Conservation (phyloP, 2,329 filamentous ascomycete genomes). For the Karstenula rhodostoma region DNA sequence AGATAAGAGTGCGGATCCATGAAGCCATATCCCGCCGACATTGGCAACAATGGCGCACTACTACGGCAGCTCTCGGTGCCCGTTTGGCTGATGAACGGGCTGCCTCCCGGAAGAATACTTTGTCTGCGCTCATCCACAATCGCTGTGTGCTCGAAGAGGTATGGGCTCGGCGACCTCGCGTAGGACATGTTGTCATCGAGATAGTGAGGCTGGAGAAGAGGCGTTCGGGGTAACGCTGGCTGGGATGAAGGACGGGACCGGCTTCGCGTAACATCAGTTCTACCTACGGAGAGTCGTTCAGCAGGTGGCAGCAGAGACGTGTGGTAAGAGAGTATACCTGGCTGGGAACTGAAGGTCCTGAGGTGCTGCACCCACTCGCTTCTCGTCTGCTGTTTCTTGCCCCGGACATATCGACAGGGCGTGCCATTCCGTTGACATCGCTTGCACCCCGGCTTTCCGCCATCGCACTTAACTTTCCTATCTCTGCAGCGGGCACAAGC, state of each 20-base stretch:
- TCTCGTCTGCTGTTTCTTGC: slow-evolving; percentile 24
- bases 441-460: slow-evolving; percentile 22
- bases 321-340: slow-evolving; percentile 16
- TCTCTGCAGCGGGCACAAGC: slow-evolving; percentile 28
- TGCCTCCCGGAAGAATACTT: background rate
- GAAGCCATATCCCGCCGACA: background rate
- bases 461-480: slow-evolving; percentile 30
- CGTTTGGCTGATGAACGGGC: background rate
- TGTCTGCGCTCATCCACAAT: background rate
- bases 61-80: background rate
- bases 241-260: background rate
- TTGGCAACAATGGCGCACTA: background rate
- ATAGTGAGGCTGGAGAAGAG: background rate
- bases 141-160: background rate
- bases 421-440: slow-evolving; percentile 19
- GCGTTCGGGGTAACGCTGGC: slow-evolving; percentile 2
- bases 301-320: background rate
- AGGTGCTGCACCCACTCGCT: slow-evolving; percentile 27
- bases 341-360: slow-evolving; percentile 25
- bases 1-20: background rate
- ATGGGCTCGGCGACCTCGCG: slow-evolving; percentile 6
- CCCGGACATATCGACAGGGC: slow-evolving; percentile 23
- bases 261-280: background rate
- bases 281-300: background rate
- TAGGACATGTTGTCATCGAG: background rate